A percentile compares a stretch with the other conserved stretches of the same genome.
These are phyloP conservation scores for Pittosporum tobira DNA, from an alignment of 129 eudicot species.

Conservation along the genomic window DNA sequence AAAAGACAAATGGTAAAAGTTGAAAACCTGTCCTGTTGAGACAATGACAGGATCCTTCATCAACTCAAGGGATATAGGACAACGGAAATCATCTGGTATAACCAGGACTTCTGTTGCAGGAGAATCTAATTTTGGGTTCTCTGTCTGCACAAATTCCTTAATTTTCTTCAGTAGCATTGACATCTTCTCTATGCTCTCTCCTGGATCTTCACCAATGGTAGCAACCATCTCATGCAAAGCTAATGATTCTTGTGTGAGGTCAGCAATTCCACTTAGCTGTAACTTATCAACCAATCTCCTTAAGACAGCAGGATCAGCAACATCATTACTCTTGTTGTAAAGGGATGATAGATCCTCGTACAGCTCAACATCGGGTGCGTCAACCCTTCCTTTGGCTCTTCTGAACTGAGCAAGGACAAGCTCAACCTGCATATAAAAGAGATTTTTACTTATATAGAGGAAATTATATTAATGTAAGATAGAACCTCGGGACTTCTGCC, in stretches of 20 bases:
- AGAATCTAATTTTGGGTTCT: conserved; percentile 46
- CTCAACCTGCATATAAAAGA: conserved; percentile 48
- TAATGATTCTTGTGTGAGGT: conserved; percentile 78
- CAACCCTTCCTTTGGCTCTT: conserved; percentile 85
- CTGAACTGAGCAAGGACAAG: conserved; percentile 84
- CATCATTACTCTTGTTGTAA: conserved; percentile 40
- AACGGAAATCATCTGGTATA: conserved; percentile 87
- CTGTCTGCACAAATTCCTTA: conserved; percentile 74
- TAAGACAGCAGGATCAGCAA: conserved; percentile 48
- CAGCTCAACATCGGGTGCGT: conserved; percentile 59
- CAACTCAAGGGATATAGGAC: conserved; percentile 87
- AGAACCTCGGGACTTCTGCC: background rate
- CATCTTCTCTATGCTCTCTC: conserved; percentile 79
- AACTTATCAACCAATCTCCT: conserved; percentile 68
- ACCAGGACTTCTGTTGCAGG: conserved; percentile 27
- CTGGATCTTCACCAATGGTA: conserved; percentile 64
- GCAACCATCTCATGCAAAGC: conserved; percentile 92
- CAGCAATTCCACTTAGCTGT: conserved; percentile 60
- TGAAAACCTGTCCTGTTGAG: conserved; percentile 85
- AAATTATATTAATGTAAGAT: background rate
- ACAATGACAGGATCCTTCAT: conserved; percentile 95
- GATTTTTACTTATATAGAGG: background rate
- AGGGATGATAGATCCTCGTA: conserved; percentile 58
- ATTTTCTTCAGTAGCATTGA: conserved; percentile 60
- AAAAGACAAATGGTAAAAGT: background rate